Conservation (phyloP, 441 rosid species). For the Eutrema salsugineum region DNA sequence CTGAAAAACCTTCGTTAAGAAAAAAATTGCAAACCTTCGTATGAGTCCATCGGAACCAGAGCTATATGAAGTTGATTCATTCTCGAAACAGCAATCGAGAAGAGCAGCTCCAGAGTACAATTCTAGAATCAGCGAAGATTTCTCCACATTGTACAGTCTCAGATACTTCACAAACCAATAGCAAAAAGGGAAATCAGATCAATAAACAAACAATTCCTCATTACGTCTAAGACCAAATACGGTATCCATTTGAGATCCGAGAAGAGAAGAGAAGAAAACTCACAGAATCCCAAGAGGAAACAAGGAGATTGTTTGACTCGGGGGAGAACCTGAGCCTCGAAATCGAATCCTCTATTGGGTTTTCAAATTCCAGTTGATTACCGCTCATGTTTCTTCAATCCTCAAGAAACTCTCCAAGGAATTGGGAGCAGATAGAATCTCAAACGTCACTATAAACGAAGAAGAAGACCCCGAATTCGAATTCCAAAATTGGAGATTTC, state of each 20-base stretch:
- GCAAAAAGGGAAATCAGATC: neutral
- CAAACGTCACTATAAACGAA: too few relatives aligned
- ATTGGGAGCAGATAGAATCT: neutral
- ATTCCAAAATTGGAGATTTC: neutral
- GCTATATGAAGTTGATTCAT: constrained; percentile 47
- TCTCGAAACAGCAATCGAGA: constrained; percentile 77
- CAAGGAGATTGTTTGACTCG: constrained; percentile 65
- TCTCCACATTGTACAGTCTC: constrained; percentile 72
- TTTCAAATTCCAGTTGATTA: constrained; percentile 39
- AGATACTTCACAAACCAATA: constrained; percentile 41
- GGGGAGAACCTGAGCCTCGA: constrained; percentile 79
- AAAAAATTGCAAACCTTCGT: constrained; percentile 46
- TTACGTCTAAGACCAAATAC: neutral
- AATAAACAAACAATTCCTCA: neutral
- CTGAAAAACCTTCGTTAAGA: neutral
- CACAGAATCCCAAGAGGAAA: constrained; percentile 94
- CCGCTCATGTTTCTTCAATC: constrained; percentile 36
- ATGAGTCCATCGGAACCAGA: constrained; percentile 72
- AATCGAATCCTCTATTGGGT: constrained; percentile 60
- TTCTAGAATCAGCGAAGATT: constrained; percentile 44
- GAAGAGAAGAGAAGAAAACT: constrained; percentile 25
- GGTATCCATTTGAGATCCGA: neutral
- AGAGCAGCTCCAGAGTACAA: constrained; percentile 52
- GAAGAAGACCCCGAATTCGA: too few relatives aligned
- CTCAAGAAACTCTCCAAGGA: neutral